phyloP scores from a whole-genome alignment of 257 asterid genomes.

The Marsdenia floribunda region DNA sequence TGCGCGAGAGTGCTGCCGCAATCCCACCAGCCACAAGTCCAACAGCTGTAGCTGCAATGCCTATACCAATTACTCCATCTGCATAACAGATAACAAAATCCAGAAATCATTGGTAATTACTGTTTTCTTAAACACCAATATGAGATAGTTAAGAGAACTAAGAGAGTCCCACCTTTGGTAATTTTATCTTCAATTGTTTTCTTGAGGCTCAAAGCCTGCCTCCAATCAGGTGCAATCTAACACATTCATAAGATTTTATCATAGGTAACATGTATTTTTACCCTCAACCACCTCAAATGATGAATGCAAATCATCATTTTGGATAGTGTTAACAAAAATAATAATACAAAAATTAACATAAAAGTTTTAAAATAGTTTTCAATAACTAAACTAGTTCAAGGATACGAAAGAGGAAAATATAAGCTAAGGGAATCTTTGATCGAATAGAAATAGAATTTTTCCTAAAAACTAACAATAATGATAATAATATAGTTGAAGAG shows the following conservation, averaged over 20 bases:
- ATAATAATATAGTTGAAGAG: no score
- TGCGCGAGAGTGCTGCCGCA: conserved; percentile 68
- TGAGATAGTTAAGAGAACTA: neutral
- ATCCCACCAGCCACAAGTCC: conserved; percentile 83
- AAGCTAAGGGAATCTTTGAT: no score
- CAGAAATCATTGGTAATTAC: neutral
- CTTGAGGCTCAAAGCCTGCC: conserved; percentile 81
- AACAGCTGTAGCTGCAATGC: conserved; percentile 83
- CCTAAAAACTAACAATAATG: no score
- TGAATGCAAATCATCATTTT: no score
- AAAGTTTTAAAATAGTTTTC: no score
- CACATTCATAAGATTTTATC: neutral
- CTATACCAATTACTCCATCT: conserved; percentile 86
- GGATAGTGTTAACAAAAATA: no score
- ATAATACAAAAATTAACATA: no score
- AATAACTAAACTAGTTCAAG: no score
- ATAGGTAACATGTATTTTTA: neutral
- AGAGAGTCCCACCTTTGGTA: conserved; percentile 48
- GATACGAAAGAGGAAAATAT: no score
- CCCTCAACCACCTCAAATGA: no score
- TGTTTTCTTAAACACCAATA: neutral
- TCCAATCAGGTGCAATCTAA: conserved; percentile 82
- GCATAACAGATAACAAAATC: conserved; percentile 1
- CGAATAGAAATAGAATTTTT: no score
- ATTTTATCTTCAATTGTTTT: conserved; percentile 81